phyloP scores from a whole-genome alignment of 1,284 basidiomycete genomes.

The Austropuccinia psidii region DNA sequence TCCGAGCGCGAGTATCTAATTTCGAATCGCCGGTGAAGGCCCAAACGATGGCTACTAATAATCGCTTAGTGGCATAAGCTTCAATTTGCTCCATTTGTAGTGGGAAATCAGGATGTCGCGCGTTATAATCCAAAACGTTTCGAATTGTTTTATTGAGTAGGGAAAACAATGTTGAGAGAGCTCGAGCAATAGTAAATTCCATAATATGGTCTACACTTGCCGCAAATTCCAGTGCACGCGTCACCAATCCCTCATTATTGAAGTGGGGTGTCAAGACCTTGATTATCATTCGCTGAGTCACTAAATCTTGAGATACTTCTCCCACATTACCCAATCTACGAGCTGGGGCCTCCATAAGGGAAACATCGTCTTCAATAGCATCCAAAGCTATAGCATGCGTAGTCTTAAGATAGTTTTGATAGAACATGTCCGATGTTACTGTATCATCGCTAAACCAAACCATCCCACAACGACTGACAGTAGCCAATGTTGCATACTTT shows the following conservation, averaged over 20 bases:
- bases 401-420: conserved; percentile 74
- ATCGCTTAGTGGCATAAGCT: conserved; percentile 80
- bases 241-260: conserved; percentile 69
- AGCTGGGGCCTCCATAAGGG: conserved; percentile 52
- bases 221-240: conserved; percentile 68
- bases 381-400: conserved; percentile 72
- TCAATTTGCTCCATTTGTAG: conserved; percentile 73
- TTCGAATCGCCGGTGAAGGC: conserved; percentile 95
- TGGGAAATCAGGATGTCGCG: conserved; percentile 90
- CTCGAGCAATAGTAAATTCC: conserved; percentile 90
- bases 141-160: conserved; percentile 92
- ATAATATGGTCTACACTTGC: conserved; percentile 88
- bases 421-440: conserved; percentile 83
- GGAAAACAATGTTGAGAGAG: conserved; percentile 91
- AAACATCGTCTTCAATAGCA: conserved; percentile 76
- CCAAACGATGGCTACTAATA: conserved; percentile 91
- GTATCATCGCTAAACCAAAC: conserved; percentile 99
- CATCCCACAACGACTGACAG: conserved; percentile 99
- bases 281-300: conserved; percentile 69
- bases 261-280: conserved; percentile 73
- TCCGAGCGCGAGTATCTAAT: conserved; percentile 74
- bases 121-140: conserved; percentile 89
- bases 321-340: conserved; percentile 58
- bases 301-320: conserved; percentile 58
- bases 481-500: conserved; percentile 92